Evolutionary conservation across 371 early-diverging fungal genomes (phyloP).

Genomic region (Mortierella polycephala): DNA sequence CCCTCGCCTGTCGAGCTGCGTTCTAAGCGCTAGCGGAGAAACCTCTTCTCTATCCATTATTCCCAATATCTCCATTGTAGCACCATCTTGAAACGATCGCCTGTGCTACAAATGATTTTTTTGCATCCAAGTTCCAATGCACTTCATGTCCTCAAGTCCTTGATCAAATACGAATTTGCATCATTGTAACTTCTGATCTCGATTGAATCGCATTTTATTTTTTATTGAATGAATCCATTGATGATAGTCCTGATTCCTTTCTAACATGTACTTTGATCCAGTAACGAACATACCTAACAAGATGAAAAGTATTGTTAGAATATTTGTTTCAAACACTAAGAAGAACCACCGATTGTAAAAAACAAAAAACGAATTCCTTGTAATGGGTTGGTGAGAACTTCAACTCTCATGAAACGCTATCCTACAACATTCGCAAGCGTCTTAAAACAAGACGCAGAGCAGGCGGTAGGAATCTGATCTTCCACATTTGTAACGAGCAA

Average conservation of each 20-base stretch:
- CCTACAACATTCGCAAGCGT: conserved; percentile 54
- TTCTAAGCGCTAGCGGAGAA: not conserved
- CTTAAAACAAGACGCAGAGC: conserved; percentile 56
- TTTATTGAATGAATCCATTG: too few species aligned
- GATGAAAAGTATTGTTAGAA: conserved; percentile 16
- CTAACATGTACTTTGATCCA: too few species aligned
- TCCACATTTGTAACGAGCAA: conserved; percentile 58
- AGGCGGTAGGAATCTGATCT: conserved; percentile 53
- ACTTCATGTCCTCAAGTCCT: too few species aligned
- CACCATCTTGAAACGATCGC: too few species aligned
- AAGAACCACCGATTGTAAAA: conserved; percentile 38
- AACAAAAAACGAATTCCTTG: not conserved
- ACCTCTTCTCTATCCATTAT: too few species aligned
- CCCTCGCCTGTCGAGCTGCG: conserved; percentile 8
- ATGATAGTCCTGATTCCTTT: too few species aligned
- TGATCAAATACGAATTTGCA: too few species aligned
- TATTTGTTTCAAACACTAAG: conserved; percentile 56
- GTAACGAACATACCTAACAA: not conserved
- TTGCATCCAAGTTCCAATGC: too few species aligned
- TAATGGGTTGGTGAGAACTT: conserved; percentile 45
- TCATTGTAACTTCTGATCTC: too few species aligned
- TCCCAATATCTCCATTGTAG: too few species aligned
- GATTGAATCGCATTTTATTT: too few species aligned
- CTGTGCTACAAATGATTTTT: too few species aligned
- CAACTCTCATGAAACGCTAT: conserved; percentile 55